Conservation (phyloP, 805 yeast genomes). For the Saturnispora gosingensis region DNA sequence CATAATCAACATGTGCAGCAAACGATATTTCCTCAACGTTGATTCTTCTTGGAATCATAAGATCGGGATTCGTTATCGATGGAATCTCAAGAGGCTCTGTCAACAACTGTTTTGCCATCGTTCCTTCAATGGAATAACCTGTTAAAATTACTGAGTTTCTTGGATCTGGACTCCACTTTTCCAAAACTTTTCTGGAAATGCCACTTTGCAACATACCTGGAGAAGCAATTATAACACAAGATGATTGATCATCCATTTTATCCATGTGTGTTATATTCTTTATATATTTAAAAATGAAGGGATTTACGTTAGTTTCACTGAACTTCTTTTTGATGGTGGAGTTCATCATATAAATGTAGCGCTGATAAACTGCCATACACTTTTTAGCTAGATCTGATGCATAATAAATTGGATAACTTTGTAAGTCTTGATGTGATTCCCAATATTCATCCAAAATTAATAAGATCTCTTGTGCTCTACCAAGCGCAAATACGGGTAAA, state of each 20-base stretch:
- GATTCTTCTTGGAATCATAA: conserved; percentile 77
- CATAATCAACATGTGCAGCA: conserved; percentile 99
- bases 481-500: conserved; percentile 92
- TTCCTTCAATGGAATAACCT: conserved; percentile 97
- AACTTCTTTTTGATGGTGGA: conserved; percentile 72
- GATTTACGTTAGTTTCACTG: conserved; percentile 73
- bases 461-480: conserved; percentile 91
- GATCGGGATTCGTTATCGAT: conserved; percentile 70
- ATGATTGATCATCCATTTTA: conserved; percentile 84
- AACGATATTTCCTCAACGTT: conserved; percentile 89
- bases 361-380: conserved; percentile 95
- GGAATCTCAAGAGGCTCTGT: conserved; percentile 90
- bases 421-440: conserved; percentile 74
- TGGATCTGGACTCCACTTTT: conserved; percentile 96
- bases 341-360: conserved; percentile 96
- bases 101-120: conserved; percentile 85
- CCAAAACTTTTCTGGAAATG: conserved; percentile 80
- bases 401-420: conserved; percentile 73
- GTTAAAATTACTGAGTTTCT: conserved; percentile 81
- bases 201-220: conserved; percentile 99
- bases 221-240: conserved; percentile 91
- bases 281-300: conserved; percentile 82
- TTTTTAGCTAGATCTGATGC: conserved; percentile 91
- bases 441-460: conserved; percentile 92
- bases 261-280: conserved; percentile 73